Evolutionary conservation across 441 rosid species (phyloP).

Genomic region (Populus tomentosa): DNA sequence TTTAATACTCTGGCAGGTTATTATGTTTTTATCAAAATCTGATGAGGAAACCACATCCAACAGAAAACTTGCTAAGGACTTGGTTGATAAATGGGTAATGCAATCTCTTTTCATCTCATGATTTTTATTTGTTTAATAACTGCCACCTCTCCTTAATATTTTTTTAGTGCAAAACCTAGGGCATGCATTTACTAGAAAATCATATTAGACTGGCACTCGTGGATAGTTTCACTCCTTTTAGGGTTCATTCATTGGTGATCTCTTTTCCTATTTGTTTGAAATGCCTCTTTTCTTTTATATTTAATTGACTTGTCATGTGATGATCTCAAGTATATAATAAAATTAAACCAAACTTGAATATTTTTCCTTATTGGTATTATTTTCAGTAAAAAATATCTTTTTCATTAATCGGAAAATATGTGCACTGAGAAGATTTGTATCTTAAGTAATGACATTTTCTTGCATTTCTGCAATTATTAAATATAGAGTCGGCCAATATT

Average conservation of each 20-base stretch:
- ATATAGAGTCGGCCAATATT: conserved; percentile 96
- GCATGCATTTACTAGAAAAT: background rate
- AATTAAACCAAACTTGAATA: background rate
- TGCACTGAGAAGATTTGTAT: background rate
- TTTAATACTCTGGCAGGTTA: conserved; percentile 52
- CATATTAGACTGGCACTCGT: background rate
- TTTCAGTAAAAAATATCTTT: background rate
- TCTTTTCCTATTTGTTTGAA: background rate
- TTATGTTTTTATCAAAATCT: conserved; percentile 92
- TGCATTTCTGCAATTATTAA: conserved; percentile 1
- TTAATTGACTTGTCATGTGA: background rate
- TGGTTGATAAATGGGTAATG: conserved; percentile 98
- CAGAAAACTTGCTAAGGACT: conserved; percentile 90
- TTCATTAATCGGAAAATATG: background rate
- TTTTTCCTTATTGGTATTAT: background rate
- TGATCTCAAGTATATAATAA: background rate
- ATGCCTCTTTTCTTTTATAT: background rate
- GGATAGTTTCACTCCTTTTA: background rate
- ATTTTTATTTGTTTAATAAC: background rate
- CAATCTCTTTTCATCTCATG: background rate
- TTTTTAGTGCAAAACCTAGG: background rate
- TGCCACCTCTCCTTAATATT: background rate
- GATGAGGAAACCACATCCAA: conserved; percentile 95
- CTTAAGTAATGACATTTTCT: background rate
- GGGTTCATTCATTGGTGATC: background rate